These are phyloP conservation scores for Suhomyces prunicola DNA, from an alignment of 805 yeast genomes.

Conservation along the genomic window DNA sequence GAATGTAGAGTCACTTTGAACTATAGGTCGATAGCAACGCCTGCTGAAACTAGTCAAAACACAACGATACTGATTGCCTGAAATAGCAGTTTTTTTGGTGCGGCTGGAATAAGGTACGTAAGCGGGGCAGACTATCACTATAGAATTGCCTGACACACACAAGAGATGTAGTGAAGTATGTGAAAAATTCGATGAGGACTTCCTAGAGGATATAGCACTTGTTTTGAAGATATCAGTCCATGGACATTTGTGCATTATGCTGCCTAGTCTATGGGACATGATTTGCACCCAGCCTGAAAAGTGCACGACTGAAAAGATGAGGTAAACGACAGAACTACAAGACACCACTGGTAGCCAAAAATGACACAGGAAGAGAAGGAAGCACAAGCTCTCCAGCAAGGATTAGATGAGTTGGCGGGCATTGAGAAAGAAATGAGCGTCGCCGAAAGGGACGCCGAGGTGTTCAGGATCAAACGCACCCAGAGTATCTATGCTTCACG, in stretches of 20 bases:
- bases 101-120: background rate
- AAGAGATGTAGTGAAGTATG: background rate
- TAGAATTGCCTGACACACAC: background rate
- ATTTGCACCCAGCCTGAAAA: background rate
- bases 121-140: background rate
- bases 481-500: constrained; percentile 58
- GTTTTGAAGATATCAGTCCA: background rate
- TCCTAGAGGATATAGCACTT: background rate
- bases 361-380: constrained; percentile 4
- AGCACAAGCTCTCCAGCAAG: constrained; percentile 19
- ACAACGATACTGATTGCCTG: background rate
- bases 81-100: background rate
- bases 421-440: constrained; percentile 57
- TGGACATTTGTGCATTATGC: background rate
- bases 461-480: constrained; percentile 49
- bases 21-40: background rate
- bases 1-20: background rate
- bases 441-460: constrained; percentile 60
- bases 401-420: constrained; percentile 46
- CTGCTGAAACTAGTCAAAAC: background rate
- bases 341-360: background rate
- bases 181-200: background rate
- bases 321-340: background rate
- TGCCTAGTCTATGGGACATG: background rate
- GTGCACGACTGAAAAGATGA: background rate